Percentiles rank a stretch among this genome's conserved stretches.
phyloP scores from a whole-genome alignment of 2,329 filamentous ascomycete genomes.

The Iodosphaeria phyllophila region DNA sequence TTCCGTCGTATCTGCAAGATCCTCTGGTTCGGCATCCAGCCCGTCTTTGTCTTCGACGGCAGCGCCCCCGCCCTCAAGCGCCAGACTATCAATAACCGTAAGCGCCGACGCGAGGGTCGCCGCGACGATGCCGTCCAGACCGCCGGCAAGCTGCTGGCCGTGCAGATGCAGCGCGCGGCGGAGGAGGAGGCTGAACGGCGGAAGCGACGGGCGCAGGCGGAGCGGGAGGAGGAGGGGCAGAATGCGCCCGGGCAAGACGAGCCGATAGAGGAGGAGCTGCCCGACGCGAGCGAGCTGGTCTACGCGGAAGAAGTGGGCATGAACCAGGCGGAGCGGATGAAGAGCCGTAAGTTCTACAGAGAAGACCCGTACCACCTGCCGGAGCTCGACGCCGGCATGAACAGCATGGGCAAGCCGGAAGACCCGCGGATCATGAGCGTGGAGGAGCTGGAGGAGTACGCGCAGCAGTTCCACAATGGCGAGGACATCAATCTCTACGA shows the following conservation, averaged over 20 bases:
- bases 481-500: slow-evolving; percentile 88
- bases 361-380: slow-evolving; percentile 93
- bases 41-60: slow-evolving; percentile 96
- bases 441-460: slow-evolving; percentile 86
- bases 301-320: slow-evolving; percentile 86
- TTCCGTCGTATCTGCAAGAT: slow-evolving; percentile 97
- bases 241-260: slow-evolving; percentile 20
- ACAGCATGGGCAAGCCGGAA: slow-evolving; percentile 73
- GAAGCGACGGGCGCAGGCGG: slow-evolving; percentile 33
- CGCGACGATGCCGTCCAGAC: slow-evolving; percentile 86
- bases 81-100: slow-evolving; percentile 68
- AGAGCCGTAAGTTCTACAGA: slow-evolving; percentile 65
- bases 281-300: slow-evolving; percentile 50
- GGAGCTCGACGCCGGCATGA: slow-evolving; percentile 60
- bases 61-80: slow-evolving; percentile 82
- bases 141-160: slow-evolving; percentile 74
- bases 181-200: slow-evolving; percentile 71
- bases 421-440: slow-evolving; percentile 94
- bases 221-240: slow-evolving; percentile 21
- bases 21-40: slow-evolving; percentile 87
- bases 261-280: slow-evolving; percentile 49
- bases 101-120: slow-evolving; percentile 66
- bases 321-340: slow-evolving; percentile 54
- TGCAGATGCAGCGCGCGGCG: slow-evolving; percentile 82
- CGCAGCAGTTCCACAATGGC: slow-evolving; percentile 75